phyloP scores from a whole-genome alignment of 768 basidiomycete species.

The Kwoniella sp. region DNA sequence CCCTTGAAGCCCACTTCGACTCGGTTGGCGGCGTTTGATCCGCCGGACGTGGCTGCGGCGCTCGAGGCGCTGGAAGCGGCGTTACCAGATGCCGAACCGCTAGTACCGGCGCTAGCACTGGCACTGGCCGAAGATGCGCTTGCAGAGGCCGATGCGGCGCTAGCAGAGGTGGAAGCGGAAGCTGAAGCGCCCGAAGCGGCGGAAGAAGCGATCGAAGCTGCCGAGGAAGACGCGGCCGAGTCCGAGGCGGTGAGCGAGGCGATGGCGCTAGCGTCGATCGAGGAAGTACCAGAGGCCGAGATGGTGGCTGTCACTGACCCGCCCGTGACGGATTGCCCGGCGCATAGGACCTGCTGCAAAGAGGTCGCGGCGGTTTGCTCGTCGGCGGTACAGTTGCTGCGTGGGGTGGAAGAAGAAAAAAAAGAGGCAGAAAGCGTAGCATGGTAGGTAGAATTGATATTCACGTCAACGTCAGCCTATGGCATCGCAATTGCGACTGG shows the following conservation, averaged over 20 bases:
- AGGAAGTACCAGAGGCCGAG: conserved; percentile 24
- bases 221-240: conserved; percentile 22
- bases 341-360: conserved; percentile 48
- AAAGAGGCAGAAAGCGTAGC: not conserved
- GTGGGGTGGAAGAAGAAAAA: not conserved
- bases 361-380: conserved; percentile 42
- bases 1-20: conserved; percentile 19
- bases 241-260: conserved; percentile 16
- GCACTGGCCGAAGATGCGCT: conserved; percentile 2
- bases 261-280: conserved; percentile 26
- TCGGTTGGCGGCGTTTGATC: conserved; percentile 11
- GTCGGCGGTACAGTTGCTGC: conserved; percentile 44
- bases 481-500: not conserved
- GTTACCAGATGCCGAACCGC: conserved; percentile 16
- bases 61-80: conserved; percentile 12
- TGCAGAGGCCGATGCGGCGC: conserved; percentile 6
- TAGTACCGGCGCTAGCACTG: not conserved
- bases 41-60: conserved; percentile 18
- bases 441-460: too few species aligned
- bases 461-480: too few species aligned
- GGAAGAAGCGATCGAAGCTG: conserved; percentile 25
- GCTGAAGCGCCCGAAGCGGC: conserved; percentile 17
- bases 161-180: conserved; percentile 7
- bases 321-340: conserved; percentile 21
- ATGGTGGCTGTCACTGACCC: conserved; percentile 41